Base-by-base conservation (phyloP, 768 basidiomycete species). In the Mrakia hoshinonis region DNA sequence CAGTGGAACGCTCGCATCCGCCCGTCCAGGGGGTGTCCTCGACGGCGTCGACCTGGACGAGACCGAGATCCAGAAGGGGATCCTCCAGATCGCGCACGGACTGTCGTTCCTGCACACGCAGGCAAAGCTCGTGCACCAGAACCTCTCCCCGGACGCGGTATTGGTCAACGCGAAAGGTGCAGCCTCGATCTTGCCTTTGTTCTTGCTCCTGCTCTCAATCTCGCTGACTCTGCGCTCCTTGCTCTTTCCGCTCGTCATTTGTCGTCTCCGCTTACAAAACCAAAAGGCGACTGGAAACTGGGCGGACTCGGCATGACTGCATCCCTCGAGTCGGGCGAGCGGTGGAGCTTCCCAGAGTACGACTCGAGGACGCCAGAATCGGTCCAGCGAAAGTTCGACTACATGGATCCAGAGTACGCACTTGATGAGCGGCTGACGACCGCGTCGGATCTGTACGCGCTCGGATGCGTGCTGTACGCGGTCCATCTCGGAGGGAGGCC, bases 211-310 rank as follows among this genome's bases (percentile, higher is more conserved):
- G n/a, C n/a, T n/a, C n/a, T n/a, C n/a, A n/a, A n/a, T n/a, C n/a
- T n/a, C n/a, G n/a, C n/a, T n/a, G n/a, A n/a, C n/a, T n/a, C n/a
- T n/a, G n/a, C n/a, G n/a, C n/a, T n/a, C n/a, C n/a, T n/a, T n/a
- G n/a, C n/a, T n/a, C n/a, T n/a, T n/a, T n/a, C n/a, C n/a, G n/a
- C n/a, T n/a, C n/a, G n/a, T n/a, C n/a, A n/a, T n/a, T n/a, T n/a
- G n/a, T n/a, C n/a, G n/a, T n/a, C n/a, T n/a, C n/a, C n/a, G n/a
- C n/a, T n/a, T n/a, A n/a, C n/a, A n/a, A n/a, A n/a, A n/a, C n/a
- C n/a, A 71, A 86, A 91, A 92, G 95, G 96, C 39, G 96, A 99
- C 79, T 99, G 96, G 96, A 99, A 97, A 81, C 85, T 99, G 43
- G 67, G 71, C 18, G 66, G 66, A 6, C 66, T 73, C 49, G 48